A percentile compares a stretch with the other conserved stretches of the same genome.
Evolutionary conservation across 176 grass and related monocot genomes (phyloP).

Genomic region (Pontederia paniculata): DNA sequence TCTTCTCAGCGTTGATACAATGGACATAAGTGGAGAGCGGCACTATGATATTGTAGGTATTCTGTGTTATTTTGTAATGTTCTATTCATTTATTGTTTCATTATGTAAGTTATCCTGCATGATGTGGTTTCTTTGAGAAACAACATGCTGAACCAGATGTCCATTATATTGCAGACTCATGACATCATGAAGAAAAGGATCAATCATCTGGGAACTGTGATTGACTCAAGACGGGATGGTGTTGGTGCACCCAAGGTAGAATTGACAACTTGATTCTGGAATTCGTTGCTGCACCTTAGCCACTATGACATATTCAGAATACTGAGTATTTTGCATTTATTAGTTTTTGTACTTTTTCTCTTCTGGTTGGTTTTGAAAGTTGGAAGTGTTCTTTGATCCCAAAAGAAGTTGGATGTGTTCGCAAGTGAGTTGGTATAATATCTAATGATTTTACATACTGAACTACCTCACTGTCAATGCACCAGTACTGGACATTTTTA

Average conservation of each 20-base stretch:
- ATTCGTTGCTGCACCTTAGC: not conserved
- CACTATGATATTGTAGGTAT: constrained; percentile 96
- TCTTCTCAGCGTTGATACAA: constrained; percentile 89
- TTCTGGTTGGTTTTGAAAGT: no score
- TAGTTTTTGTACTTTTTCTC: no score
- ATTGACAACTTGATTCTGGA: constrained; percentile 2
- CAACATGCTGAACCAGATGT: constrained; percentile 3
- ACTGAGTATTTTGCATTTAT: no score
- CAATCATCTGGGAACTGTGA: constrained; percentile 59
- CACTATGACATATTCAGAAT: no score
- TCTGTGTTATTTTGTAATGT: constrained; percentile 18
- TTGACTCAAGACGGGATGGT: constrained; percentile 84
- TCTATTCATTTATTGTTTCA: constrained; percentile 16
- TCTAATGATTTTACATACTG: no score
- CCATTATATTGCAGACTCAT: constrained; percentile 57
- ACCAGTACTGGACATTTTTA: no score
- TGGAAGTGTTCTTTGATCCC: no score
- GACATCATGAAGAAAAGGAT: constrained; percentile 98
- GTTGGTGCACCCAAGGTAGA: constrained; percentile 80
- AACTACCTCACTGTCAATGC: no score
- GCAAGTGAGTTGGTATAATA: no score
- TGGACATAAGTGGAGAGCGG: constrained; percentile 98
- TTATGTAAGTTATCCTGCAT: constrained; percentile 19
- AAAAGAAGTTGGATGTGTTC: no score
- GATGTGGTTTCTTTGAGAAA: constrained; percentile 1